phyloP scores from a whole-genome alignment of 2,329 filamentous ascomycete genomes.

The Alternaria ethzedia region DNA sequence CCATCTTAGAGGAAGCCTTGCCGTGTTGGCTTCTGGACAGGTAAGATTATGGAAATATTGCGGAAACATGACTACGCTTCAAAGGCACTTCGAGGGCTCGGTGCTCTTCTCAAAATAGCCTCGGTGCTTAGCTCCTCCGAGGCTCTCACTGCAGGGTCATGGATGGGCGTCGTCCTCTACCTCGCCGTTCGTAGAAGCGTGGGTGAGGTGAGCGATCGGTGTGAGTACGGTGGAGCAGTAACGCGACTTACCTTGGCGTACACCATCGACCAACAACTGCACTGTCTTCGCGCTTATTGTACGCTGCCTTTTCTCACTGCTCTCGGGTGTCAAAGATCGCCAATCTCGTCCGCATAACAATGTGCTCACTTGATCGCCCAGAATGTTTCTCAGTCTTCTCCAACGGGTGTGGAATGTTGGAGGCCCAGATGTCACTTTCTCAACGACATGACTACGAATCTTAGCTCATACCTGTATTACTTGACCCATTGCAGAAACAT shows the following conservation, averaged over 20 bases:
- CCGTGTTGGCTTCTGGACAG: not conserved
- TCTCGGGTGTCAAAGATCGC: not conserved
- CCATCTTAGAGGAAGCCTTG: constrained; percentile 1
- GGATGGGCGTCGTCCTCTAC: not conserved
- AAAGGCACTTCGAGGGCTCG: not conserved
- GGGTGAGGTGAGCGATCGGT: not conserved
- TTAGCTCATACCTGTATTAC: not conserved
- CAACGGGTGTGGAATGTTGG: not conserved
- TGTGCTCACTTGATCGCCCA: no score
- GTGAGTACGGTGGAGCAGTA: not conserved
- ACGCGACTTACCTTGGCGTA: not conserved
- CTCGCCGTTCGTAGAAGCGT: not conserved
- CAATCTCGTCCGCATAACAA: not conserved
- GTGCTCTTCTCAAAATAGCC: not conserved
- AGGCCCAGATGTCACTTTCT: not conserved
- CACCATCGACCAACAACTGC: not conserved
- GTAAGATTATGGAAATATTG: not conserved
- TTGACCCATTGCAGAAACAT: not conserved
- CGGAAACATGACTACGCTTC: not conserved
- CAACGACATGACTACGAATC: not conserved
- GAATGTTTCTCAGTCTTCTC: not conserved
- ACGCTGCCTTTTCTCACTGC: not conserved
- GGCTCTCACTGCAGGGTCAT: not conserved
- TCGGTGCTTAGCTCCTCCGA: not conserved
- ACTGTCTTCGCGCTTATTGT: not conserved